These are phyloP conservation scores for Allium fistulosum DNA, from an alignment of 106 monocot genomes.

Conservation along the genomic window DNA sequence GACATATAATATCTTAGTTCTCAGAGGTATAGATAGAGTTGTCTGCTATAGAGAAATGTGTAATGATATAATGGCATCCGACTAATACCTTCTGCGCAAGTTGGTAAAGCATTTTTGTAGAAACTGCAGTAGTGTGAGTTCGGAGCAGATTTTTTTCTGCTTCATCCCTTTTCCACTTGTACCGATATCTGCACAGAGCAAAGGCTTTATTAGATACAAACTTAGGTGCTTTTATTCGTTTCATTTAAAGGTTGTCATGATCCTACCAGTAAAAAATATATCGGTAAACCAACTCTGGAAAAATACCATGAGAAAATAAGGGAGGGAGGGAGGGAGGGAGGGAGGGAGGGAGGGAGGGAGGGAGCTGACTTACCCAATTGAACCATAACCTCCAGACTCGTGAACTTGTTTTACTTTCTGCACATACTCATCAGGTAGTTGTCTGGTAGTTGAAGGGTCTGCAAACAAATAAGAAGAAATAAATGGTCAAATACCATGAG, in stretches of 20 bases:
- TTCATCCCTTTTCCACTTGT: conserved; percentile 96
- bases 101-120: conserved; percentile 87
- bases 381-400: conserved; percentile 87
- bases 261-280: too few relatives aligned
- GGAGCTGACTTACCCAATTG: conserved; percentile 55
- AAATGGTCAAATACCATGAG: too few relatives aligned
- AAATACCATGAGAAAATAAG: too few relatives aligned
- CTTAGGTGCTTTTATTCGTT: too few relatives aligned
- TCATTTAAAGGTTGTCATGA: too few relatives aligned
- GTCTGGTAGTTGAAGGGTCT: conserved; percentile 76
- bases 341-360: too few relatives aligned
- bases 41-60: background rate
- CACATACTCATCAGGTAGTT: conserved; percentile 84
- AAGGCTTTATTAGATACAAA: too few relatives aligned
- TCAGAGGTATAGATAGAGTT: too few relatives aligned
- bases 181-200: conserved; percentile 45
- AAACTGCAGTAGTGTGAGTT: conserved; percentile 98
- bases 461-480: conserved; percentile 2
- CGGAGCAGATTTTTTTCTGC: conserved; percentile 91
- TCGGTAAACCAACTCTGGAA: too few relatives aligned
- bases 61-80: background rate
- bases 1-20: too few relatives aligned
- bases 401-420: conserved; percentile 73
- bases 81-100: conserved; percentile 65
- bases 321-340: too few relatives aligned